phyloP scores from a whole-genome alignment of 1,139 yeast species.

The Geotrichum klebahnii region DNA sequence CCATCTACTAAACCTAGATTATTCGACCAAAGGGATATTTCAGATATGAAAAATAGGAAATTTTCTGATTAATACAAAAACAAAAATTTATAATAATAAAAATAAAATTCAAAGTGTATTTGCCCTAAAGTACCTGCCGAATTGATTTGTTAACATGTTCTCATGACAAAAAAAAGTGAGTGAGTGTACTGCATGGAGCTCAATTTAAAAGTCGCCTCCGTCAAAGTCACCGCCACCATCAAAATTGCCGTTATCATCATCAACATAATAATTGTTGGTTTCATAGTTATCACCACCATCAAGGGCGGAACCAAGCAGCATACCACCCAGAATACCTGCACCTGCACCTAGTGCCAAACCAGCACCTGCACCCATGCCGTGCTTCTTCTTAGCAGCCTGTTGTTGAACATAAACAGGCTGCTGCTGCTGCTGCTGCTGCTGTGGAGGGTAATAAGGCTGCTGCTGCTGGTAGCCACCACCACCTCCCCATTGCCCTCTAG shows the following conservation, averaged over 20 bases:
- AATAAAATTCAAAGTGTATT: too few relatives aligned
- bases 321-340: conserved; percentile 76
- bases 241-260: conserved; percentile 22
- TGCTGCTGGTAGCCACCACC: conserved; percentile 9
- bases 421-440: conserved; percentile 32
- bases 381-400: conserved; percentile 31
- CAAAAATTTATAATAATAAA: too few relatives aligned
- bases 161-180: too few relatives aligned
- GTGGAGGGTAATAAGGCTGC: conserved; percentile 19
- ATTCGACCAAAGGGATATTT: too few relatives aligned
- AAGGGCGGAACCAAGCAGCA: conserved; percentile 50
- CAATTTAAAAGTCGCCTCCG: conserved; percentile 11
- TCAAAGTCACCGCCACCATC: conserved; percentile 23
- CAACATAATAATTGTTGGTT: conserved; percentile 35
- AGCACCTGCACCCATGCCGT: conserved; percentile 40
- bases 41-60: too few relatives aligned
- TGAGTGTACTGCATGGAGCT: too few relatives aligned
- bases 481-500: neutral
- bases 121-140: too few relatives aligned
- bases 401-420: conserved; percentile 36
- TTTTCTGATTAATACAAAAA: too few relatives aligned
- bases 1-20: too few relatives aligned
- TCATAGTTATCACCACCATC: conserved; percentile 26
- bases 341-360: conserved; percentile 70
- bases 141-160: too few relatives aligned